A percentile compares a stretch with the other conserved stretches of the same genome.
Conservation (phyloP, 1,284 basidiomycete genomes). For the Cutaneotrichosporon sp. region DNA sequence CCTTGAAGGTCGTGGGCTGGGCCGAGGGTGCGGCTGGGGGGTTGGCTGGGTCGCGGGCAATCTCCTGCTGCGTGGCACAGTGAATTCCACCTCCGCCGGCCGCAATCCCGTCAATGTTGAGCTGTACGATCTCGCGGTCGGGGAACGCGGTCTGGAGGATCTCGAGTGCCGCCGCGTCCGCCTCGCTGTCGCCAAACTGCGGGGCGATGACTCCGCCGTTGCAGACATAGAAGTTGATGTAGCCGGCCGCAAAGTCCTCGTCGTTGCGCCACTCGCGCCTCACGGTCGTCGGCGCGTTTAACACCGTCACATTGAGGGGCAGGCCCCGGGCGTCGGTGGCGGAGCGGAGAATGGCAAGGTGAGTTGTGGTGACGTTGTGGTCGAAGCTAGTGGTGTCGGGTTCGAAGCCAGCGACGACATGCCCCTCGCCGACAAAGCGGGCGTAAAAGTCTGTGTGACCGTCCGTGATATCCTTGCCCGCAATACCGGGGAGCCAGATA, state of each 20-base stretch:
- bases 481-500: slow-evolving; percentile 15
- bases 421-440: neutral
- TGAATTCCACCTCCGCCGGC: slow-evolving; percentile 16
- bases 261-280: neutral
- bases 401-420: slow-evolving; percentile 11
- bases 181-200: slow-evolving; percentile 9
- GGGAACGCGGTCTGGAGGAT: slow-evolving; percentile 5
- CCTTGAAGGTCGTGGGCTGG: neutral
- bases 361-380: slow-evolving; percentile 10
- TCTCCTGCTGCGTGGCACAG: slow-evolving; percentile 17
- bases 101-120: slow-evolving; percentile 11
- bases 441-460: slow-evolving; percentile 13
- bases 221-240: slow-evolving; percentile 16
- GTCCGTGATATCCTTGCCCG: slow-evolving; percentile 15
- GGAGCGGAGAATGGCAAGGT: slow-evolving; percentile 12
- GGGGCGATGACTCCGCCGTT: slow-evolving; percentile 9
- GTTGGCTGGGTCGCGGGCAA: neutral
- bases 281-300: neutral
- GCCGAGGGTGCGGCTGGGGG: neutral
- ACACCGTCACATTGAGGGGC: slow-evolving; percentile 3
- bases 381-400: slow-evolving; percentile 9
- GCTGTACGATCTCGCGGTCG: slow-evolving; percentile 4
- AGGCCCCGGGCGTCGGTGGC: slow-evolving; percentile 8
- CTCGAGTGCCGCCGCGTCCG: neutral
- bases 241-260: slow-evolving; percentile 23